Conservation (phyloP, 1,139 yeast species). For the Yamadazyma blattariae region DNA sequence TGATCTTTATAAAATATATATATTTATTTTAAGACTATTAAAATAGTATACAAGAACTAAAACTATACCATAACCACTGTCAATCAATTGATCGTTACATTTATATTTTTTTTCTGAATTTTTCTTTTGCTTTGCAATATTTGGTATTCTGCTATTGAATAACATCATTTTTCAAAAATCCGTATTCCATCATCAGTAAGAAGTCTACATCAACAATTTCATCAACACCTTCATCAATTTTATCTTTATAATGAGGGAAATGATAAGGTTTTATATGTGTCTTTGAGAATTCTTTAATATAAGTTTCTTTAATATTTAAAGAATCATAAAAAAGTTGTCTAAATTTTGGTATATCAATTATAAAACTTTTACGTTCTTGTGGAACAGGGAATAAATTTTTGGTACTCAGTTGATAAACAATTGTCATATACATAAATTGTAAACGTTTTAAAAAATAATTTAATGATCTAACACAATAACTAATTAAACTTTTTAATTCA, state of each 20-base stretch:
- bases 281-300: constrained; percentile 24
- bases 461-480: constrained; percentile 33
- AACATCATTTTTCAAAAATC: constrained; percentile 19
- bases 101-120: no score
- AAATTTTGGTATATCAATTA: constrained; percentile 23
- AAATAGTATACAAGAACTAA: no score
- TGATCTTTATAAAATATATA: no score
- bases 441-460: constrained; percentile 23
- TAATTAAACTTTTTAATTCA: constrained; percentile 24
- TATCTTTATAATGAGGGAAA: constrained; percentile 23
- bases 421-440: constrained; percentile 17
- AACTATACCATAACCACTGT: no score
- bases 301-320: constrained; percentile 25
- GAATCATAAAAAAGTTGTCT: constrained; percentile 25
- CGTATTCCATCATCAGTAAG: constrained; percentile 14
- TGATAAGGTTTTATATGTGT: constrained; percentile 26
- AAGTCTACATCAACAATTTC: constrained; percentile 14
- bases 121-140: no score
- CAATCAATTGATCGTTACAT: no score
- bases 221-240: constrained; percentile 3
- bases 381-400: constrained; percentile 24
- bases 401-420: constrained; percentile 26
- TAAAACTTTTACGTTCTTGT: constrained; percentile 25
- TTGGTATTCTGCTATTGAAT: no score
- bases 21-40: no score